Evolutionary conservation across 139 green algal genomes (phyloP).

Genomic region (Diplosphaera chodatii): DNA sequence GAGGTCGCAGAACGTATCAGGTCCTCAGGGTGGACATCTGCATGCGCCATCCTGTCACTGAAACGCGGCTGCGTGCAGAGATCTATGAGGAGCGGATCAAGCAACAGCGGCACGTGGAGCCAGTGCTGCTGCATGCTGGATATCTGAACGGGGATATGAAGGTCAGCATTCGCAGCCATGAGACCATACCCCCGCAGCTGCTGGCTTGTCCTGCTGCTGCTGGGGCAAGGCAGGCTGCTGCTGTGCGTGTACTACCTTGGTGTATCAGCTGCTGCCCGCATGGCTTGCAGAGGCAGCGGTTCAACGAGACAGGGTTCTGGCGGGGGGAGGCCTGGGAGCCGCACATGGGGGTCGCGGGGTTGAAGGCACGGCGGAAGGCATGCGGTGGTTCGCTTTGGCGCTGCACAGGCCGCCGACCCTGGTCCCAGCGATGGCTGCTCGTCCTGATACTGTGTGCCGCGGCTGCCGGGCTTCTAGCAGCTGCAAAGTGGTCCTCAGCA

Average conservation of each 20-base stretch:
- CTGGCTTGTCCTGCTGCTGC: too few species aligned
- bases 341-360: not conserved
- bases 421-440: not conserved
- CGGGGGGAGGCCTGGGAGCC: not conserved
- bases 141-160: not conserved
- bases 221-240: too few species aligned
- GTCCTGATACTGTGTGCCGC: not conserved
- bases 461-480: not conserved
- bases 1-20: too few species aligned
- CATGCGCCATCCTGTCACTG: too few species aligned
- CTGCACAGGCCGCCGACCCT: not conserved
- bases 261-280: too few species aligned
- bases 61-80: not conserved
- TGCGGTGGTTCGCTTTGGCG: not conserved
- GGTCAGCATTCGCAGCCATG: too few species aligned
- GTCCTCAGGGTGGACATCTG: too few species aligned
- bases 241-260: not conserved
- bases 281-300: not conserved
- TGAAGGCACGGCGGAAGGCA: not conserved
- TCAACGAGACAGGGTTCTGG: not conserved
- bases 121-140: not conserved
- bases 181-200: too few species aligned
- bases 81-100: not conserved
- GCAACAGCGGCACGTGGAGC: not conserved
- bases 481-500: too few species aligned